Base-by-base conservation (phyloP, 306 rosid species). In the Morella rubra region DNA sequence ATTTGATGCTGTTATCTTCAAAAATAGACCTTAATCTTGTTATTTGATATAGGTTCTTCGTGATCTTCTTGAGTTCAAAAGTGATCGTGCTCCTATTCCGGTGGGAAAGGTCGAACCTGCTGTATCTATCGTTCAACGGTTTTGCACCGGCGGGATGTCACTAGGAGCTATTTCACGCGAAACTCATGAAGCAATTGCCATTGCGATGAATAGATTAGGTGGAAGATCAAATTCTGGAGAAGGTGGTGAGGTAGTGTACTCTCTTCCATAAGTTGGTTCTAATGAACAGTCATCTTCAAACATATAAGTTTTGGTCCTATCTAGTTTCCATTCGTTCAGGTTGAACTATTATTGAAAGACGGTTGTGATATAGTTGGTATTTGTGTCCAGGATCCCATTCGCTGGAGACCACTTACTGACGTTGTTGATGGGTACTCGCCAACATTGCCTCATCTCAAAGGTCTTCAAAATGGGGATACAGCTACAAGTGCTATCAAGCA, bases 141-240 rank as follows among this genome's bases (percentile, higher is more conserved):
- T 95, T 87, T 95, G 99, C 86, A 95, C 99, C 11, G 99, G 99
- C 73, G 99, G 99, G 58, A 95, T 95, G 99, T 95, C 99, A 24
- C 97, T 95, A 79, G 99, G 99, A 85, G 99, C 99, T 75, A 95
- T 95, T 81, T 95, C 99, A 65, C 89, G 99, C 80, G 99, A 95
- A 85, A 95, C 99, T 42, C 99, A 95, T 18, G 99, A 95, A 88
- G 97, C 99, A 74, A 95, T 95, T 77, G 98, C 98, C 65, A 83
- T 93, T 76, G 99, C 99, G 77, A 95, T 95, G 99, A 95, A 95
- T 79, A 92, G 99, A 86, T 7, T 95, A 84, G 99, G 97, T 82
- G 99, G 99, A 80, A 95, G 89, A 82, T 92, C 97, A 60, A 95
- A 95, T 84, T 95, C 99, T 27, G 99, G 99, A 81, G 99, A 95